Base-by-base conservation (phyloP, 768 basidiomycete genomes). In the Termitomyces sp. region DNA sequence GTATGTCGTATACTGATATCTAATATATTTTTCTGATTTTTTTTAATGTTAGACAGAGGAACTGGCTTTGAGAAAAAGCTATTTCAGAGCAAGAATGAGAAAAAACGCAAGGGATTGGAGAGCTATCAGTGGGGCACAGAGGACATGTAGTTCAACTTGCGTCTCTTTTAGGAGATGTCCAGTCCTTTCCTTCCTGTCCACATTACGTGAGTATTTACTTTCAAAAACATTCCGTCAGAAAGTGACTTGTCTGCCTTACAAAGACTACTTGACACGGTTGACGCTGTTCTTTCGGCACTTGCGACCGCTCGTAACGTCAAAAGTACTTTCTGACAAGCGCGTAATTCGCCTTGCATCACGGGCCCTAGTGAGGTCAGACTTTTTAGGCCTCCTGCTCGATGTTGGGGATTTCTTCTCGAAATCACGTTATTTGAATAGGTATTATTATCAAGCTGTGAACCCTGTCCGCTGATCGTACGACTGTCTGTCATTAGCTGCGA, bases 41-140 rank as follows among this genome's bases (percentile, higher is more conserved):
- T 35, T 48, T 40, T 31, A 31, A 17, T 47, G 52, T 15, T 62
- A 94, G 94, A 98, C 68, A 82, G 94, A 54, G 83, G 91, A 3
- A 98, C 88, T 60, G 97, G 96, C 3, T 98, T 95, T 64, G 96
- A 98, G 75, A 91, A 89, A 75, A 94, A 93, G 64, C 74, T 84
- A 51, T 96, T 95, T 76, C 93, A 98, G 70, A 80, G 79, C 55
- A 75, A 79, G 58, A 98, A 98, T 68, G 81, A 89, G 42, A 79
- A 77, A 66, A 82, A 84, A 66, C 82, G 95, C 57, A 79, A 73
- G 56, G 82, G 81, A 5, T 69, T 80, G 26, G 92, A 93, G 66
- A 86, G 86, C 51, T 86, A 94, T 63, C 76, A 84, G 57, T 96
- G 90, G 90, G 86, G 92, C 59, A 86, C 89, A 54, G 94, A 97